Base-by-base conservation (phyloP, 768 basidiomycete genomes). In the Mycena haematopus region DNA sequence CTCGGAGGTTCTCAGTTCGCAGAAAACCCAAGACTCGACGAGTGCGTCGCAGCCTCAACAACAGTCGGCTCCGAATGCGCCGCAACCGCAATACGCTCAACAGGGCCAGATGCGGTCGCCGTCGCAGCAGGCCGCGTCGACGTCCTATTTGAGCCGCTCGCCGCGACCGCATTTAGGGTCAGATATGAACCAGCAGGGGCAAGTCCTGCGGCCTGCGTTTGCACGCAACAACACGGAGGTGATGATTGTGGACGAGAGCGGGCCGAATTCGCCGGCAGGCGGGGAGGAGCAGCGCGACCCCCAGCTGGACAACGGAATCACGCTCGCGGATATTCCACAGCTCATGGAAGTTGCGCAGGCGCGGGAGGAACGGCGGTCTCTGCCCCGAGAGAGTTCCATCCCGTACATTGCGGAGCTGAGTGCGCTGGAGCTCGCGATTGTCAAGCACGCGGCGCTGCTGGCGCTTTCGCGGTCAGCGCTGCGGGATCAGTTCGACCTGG, bases 251-350 rank as follows among this genome's bases (percentile, higher is more conserved):
- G 94, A 94, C 67, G 93, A 95, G 38, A 85, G 86, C 53, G 83
- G 79, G 45, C 87, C 90, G 7, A 87, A 86, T 64, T 91, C 91
- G 35, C 91, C 91, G 21, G 82, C 88, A 6, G 81, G 78, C 13
- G 82, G 77, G 6, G 69, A 68, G 35, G 82, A 82, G 46, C 72
- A 77, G 31, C 73, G 74, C 9, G 70, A 77, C 35, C 71, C 75
- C 44, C 65, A 72, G 19, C 66, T 77, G 53, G 93, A 95, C 58
- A 93, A 96, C 59, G 90, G 90, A 6, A 88, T 99, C 69, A 96
- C 95, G 0, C 83, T 99, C 15, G 94, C 93, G 10, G 97, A 99
- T 75, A 93, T 99, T 54, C 95, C 96, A 9, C 91, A 95, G 70
- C 76, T 97, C 13, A 90, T 97, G 75, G 92, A 95, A 73, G 94